Conservation (phyloP, 352 stramenopile genomes). For the Phytophthora europaea region DNA sequence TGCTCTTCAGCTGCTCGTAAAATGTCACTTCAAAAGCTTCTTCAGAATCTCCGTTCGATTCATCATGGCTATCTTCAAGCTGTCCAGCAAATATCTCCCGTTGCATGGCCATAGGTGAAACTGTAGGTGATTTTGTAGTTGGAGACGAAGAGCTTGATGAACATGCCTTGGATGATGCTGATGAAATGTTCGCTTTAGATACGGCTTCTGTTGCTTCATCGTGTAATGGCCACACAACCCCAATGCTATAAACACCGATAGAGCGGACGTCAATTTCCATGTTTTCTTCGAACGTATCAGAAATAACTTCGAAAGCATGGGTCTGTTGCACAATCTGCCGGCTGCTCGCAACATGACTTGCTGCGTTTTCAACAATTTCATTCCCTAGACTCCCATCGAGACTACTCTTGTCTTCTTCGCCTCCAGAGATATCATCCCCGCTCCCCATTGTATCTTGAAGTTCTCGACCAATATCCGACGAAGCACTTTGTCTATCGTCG, state of each 20-base stretch:
- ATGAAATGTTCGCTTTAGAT: neutral
- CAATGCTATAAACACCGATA: slow-evolving; percentile 68
- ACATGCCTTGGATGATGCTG: neutral
- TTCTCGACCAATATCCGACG: neutral
- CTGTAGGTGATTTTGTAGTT: neutral
- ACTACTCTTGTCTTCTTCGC: neutral
- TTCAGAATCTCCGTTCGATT: neutral
- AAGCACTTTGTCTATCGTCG: neutral
- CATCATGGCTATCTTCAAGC: slow-evolving; percentile 4
- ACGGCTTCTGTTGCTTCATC: neutral
- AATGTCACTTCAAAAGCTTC: slow-evolving; percentile 26
- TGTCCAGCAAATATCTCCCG: slow-evolving; percentile 5
- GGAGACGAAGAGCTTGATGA: slow-evolving; percentile 27
- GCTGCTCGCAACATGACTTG: neutral
- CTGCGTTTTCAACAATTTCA: neutral
- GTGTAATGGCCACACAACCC: slow-evolving; percentile 45
- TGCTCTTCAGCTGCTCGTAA: slow-evolving; percentile 34
- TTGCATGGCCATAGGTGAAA: slow-evolving; percentile 4
- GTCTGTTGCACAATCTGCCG: slow-evolving; percentile 14
- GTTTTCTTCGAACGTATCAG: slow-evolving; percentile 4
- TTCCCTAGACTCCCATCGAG: neutral
- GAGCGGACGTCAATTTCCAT: slow-evolving; percentile 52
- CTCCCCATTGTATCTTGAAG: neutral
- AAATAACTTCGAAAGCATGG: neutral
- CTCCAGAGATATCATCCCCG: neutral